These are phyloP conservation scores for Torulaspora franciscae DNA, from an alignment of 805 yeast genomes.

Conservation along the genomic window DNA sequence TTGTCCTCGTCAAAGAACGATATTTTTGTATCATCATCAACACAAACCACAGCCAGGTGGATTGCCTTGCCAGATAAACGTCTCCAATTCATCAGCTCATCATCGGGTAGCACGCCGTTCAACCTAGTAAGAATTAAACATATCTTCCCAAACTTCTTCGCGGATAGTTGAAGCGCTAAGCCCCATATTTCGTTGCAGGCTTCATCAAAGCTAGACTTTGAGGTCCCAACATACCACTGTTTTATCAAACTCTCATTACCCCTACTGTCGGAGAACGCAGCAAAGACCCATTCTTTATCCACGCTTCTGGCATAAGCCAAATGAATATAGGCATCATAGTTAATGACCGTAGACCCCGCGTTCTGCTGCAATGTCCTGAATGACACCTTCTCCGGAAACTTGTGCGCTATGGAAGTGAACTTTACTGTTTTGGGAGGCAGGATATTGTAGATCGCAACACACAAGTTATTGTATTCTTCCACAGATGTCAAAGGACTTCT, in stretches of 20 bases:
- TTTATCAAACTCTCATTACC: slow-evolving; percentile 60
- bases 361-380: slow-evolving; percentile 40
- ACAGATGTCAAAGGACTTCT: slow-evolving; percentile 33
- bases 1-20: slow-evolving; percentile 33
- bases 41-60: slow-evolving; percentile 65
- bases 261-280: slow-evolving; percentile 84
- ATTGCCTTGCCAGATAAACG: slow-evolving; percentile 56
- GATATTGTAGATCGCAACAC: slow-evolving; percentile 54
- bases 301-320: slow-evolving; percentile 78
- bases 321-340: slow-evolving; percentile 67
- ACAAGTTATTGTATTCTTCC: slow-evolving; percentile 38
- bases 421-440: slow-evolving; percentile 36
- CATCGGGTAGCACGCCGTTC: slow-evolving; percentile 73
- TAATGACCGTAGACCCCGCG: slow-evolving; percentile 23
- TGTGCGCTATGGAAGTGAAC: slow-evolving; percentile 40
- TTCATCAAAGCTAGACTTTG: slow-evolving; percentile 42
- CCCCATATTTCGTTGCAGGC: slow-evolving; percentile 66
- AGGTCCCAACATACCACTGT: slow-evolving; percentile 52
- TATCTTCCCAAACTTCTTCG: slow-evolving; percentile 44
- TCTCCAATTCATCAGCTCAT: slow-evolving; percentile 76
- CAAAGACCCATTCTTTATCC: slow-evolving; percentile 79
- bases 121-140: slow-evolving; percentile 65
- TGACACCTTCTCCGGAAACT: slow-evolving; percentile 41
- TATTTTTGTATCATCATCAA: slow-evolving; percentile 52
- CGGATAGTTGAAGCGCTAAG: slow-evolving; percentile 45